Base-by-base conservation (phyloP, 2,329 filamentous ascomycete genomes). In the Epichloe scottii region DNA sequence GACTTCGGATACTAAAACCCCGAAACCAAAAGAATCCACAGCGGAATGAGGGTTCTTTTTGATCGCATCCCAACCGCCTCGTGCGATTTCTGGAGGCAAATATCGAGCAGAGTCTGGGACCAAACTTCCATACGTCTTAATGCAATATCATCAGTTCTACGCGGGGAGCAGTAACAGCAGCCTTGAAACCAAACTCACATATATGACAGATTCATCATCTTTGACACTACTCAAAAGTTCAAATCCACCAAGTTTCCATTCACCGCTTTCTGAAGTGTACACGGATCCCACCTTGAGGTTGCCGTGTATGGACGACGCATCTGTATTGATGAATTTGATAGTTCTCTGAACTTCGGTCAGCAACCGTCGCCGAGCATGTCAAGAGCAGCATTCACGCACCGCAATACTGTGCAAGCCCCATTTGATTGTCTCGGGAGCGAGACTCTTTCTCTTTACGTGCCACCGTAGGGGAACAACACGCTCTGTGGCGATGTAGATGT, bases 401-500 rank as follows among this genome's bases (percentile, higher is more conserved):
- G 93, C 89, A 56, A 97, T 73, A 59, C 82, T 87, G 66, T 89
- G 87, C 40, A 98, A 69, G 0, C 93, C 93, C 93, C 93, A 98
- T 80, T 96, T 98, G 46, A 93, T 81, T 1, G 91, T 97, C 71
- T 97, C 93, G 40, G 89, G 84, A 54, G 82, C 89, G 54, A 97
- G 68, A 63, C 87, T 93, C 71, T 88, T 90, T 59, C 91, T 77
- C 71, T 86, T 89, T 45, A 94, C 84, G 61, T 94, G 84, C 93
- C 93, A 97, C 58, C 84, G 81, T 49, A 98, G 71, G 3, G 93
- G 93, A 12, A 84, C 82, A 10, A 98, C 74, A 57, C 90, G 81
- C 71, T 98, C 93, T 23, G 90, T 97, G 51, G 93, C 89, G 65
- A 98, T 89, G 66, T 97, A 96, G 56, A 98, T 93, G 64, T 93